Percentiles rank a stretch among this genome's conserved stretches.
Evolutionary conservation across 192 early-diverging fungal genomes (phyloP).

Genomic region (Podila horticola): DNA sequence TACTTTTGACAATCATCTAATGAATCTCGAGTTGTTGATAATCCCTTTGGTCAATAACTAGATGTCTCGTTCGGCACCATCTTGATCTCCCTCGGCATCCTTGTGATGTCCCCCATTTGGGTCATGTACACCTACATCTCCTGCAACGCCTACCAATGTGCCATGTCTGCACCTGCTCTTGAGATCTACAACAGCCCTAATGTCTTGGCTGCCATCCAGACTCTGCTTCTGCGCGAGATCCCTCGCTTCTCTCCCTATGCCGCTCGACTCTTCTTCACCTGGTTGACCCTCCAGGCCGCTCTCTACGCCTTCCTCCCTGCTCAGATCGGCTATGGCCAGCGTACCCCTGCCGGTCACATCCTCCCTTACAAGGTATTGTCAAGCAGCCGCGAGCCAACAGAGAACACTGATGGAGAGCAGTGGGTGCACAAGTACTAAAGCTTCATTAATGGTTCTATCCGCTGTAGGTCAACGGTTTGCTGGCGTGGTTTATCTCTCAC

Average conservation of each 20-base stretch:
- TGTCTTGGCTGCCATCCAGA: conserved; percentile 38
- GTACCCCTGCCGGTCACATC: conserved; percentile 77
- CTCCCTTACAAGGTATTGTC: conserved; percentile 75
- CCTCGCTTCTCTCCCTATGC: conserved; percentile 61
- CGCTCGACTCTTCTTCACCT: conserved; percentile 65
- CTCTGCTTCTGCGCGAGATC: conserved; percentile 46
- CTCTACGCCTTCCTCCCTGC: conserved; percentile 75
- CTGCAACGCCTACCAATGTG: conserved; percentile 74
- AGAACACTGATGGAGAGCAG: background rate
- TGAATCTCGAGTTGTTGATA: background rate
- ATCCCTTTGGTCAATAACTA: conserved; percentile 6
- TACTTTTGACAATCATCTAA: background rate
- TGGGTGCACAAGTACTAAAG: no score
- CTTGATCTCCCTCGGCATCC: conserved; percentile 61
- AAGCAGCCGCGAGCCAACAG: background rate
- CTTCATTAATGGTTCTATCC: no score
- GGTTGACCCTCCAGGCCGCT: conserved; percentile 76
- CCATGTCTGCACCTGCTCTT: conserved; percentile 64
- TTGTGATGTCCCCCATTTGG: conserved; percentile 71
- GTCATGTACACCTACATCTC: conserved; percentile 76
- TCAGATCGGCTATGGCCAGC: conserved; percentile 79
- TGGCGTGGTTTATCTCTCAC: conserved; percentile 79
- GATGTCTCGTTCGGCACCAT: conserved; percentile 63
- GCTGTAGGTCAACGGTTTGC: conserved; percentile 76
- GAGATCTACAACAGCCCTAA: conserved; percentile 37